Evolutionary conservation across 2,329 filamentous ascomycete genomes (phyloP), one percentile per base, ranked within the genome.

Genomic region (Colletotrichum musicola): DNA sequence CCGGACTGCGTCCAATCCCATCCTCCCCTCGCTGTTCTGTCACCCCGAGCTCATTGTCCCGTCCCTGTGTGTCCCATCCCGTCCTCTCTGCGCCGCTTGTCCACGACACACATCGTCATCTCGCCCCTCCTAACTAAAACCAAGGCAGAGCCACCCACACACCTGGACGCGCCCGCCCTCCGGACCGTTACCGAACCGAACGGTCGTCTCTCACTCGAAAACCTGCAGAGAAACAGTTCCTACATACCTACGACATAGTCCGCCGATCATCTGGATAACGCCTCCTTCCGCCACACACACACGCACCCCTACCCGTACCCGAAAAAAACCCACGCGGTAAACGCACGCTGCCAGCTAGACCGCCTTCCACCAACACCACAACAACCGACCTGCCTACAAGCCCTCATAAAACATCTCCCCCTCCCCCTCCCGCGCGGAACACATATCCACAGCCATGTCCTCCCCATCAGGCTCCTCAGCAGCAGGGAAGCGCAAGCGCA

Each of bases 401-500:
- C 35, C 38, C 54, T 46, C 54, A 35, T 35, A 35, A 35, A 35
- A 10, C 30, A 35, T 35, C 30, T 35, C 30, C 30, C 30, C 30
- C 10, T 14, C 27, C 42, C 27, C 6, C 13, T 3, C 46, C 30
- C 60, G 18, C 25, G 14, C n/a, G 10, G 18, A 18, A 56, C 53
- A 46, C 64, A 46, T 27, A 57, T 20, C 49, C 75, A 80, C 70
- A 71, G 30, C 30, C 30, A 92, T 92, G 90, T 86, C 90, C 30
- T 90, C 89, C 35, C 84, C 88, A 42, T 86, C 85, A 27, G 82
- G 82, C 60, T 84, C 85, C 22, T 81, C 84, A 66, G 82, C 84
- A 70, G 82, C 82, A 72, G 87, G 86, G 74, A 97, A 97, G 86
- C 92, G 95, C 81, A 97, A 97, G 88, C 90, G 95, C 79, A 88